A percentile compares a stretch with the other conserved stretches of the same genome.
phyloP scores from a whole-genome alignment of 306 rosid genomes.

The Crotalaria pallida region DNA sequence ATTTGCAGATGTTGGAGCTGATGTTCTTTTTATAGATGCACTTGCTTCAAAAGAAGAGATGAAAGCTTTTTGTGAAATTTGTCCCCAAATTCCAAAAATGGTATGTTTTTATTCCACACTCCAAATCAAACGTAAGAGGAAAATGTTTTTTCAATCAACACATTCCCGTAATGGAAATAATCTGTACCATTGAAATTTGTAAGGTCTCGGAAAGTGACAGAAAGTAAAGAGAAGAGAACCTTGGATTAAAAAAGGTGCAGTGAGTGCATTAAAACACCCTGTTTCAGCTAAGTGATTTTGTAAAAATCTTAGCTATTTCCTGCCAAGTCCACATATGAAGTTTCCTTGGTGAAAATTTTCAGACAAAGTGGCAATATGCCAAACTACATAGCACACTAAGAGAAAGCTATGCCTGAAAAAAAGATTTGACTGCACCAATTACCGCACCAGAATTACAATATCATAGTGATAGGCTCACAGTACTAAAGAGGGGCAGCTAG shows the following conservation, averaged over 20 bases:
- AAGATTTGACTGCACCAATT: not conserved
- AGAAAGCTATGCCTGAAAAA: not conserved
- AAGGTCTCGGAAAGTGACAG: too few species aligned
- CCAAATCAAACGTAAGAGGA: not conserved
- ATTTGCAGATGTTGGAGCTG: conserved; percentile 92
- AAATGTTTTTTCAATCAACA: not conserved
- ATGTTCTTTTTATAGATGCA: conserved; percentile 86
- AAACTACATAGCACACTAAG: not conserved
- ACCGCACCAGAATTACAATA: not conserved
- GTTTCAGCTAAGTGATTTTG: not conserved
- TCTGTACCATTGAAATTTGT: not conserved
- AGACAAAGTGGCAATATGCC: not conserved
- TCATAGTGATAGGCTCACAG: too few species aligned
- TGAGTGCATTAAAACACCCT: not conserved
- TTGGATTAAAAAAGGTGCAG: not conserved
- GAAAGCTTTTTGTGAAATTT: conserved; percentile 70
- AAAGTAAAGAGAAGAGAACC: too few species aligned
- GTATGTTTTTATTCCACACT: conserved; percentile 26
- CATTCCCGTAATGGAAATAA: not conserved
- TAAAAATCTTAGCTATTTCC: not conserved
- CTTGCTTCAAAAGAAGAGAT: conserved; percentile 74
- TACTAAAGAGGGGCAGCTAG: too few species aligned
- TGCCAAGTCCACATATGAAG: not conserved
- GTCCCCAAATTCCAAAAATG: conserved; percentile 75
- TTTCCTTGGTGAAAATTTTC: not conserved